These are phyloP conservation scores for Phaeosphaeria sp. DNA, from an alignment of 2,329 filamentous ascomycete species.

Conservation along the genomic window DNA sequence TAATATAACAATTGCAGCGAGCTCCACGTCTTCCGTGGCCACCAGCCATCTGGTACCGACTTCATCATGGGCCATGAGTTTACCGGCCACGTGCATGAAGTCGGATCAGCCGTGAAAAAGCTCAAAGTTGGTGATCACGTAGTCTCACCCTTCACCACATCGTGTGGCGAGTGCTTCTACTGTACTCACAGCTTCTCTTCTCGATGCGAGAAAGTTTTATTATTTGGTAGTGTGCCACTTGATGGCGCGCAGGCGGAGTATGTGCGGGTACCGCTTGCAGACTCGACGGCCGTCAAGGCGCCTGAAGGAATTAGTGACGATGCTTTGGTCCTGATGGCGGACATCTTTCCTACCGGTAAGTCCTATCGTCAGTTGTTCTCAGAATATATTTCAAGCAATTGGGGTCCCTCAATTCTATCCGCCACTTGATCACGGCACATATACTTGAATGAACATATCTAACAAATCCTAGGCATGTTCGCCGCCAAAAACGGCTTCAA, in stretches of 20 bases:
- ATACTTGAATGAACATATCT: not conserved
- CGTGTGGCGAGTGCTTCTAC: constrained; percentile 76
- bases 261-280: constrained; percentile 74
- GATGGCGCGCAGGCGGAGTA: constrained; percentile 86
- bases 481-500: constrained; percentile 80
- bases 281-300: constrained; percentile 79
- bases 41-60: constrained; percentile 70
- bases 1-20: constrained; percentile 62
- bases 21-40: constrained; percentile 84
- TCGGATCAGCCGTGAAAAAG: constrained; percentile 70
- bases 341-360: constrained; percentile 77
- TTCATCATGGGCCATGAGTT: constrained; percentile 87
- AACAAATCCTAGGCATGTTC: constrained; percentile 65
- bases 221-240: constrained; percentile 73
- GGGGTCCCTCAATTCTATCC: no score
- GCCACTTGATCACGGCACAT: no score
- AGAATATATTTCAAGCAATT: not conserved
- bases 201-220: constrained; percentile 71
- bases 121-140: constrained; percentile 78
- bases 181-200: constrained; percentile 79
- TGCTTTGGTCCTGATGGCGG: constrained; percentile 84
- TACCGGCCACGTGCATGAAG: constrained; percentile 74
- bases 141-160: constrained; percentile 78
- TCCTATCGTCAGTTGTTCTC: not conserved
- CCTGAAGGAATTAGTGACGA: constrained; percentile 74